Base-by-base conservation (phyloP, 2,329 filamentous ascomycete genomes). In the Macrophomina phaseolina region DNA sequence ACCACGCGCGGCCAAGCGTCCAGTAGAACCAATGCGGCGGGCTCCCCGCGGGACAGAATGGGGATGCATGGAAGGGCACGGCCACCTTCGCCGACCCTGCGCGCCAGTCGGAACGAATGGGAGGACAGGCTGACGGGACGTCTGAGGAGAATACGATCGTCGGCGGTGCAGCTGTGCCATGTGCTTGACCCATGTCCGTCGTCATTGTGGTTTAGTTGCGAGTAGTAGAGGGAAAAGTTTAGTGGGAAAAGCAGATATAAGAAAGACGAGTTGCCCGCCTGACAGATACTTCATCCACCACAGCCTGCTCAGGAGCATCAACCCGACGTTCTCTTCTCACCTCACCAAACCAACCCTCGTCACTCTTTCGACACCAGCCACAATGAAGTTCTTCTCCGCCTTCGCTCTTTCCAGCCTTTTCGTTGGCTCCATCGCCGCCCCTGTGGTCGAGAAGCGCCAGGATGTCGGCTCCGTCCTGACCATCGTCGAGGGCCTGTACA, bases 381-480 rank as follows among this genome's bases (percentile, higher is more conserved):
- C n/a, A 38, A 67, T 67, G 65, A 67, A 67, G 65, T 67, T 67
- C 58, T 48, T 67, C 56, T 67, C 65, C 58, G 36, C 16, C 48
- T 55, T 63, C 42, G 58, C 58, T 46, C 49, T 67, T 30, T 60
- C 56, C 48, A 62, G 56, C 65, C 56, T 67, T 51, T 67, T 67
- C 49, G 32, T 62, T 48, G 56, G 65, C 58, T 49, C 40, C 32
- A 52, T 67, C 4, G 65, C 65, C 28, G 58, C 65, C 28, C 65
- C 65, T n/a, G 45, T n/a, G 7, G 23, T n/a, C 36, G 65, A 67
- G 32, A 62, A 63, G 56, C 65, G 65, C 38, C 48, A 62, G 48
- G 65, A 62, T 16, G 14, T 55, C 40, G 30, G 38, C 30, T 30
- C 28, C 9, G 38, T 55, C n/a, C 30, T 38, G 45, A 52, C 4